phyloP scores from a whole-genome alignment of 2,329 filamentous ascomycete genomes.

The Nannizzia gypsea region DNA sequence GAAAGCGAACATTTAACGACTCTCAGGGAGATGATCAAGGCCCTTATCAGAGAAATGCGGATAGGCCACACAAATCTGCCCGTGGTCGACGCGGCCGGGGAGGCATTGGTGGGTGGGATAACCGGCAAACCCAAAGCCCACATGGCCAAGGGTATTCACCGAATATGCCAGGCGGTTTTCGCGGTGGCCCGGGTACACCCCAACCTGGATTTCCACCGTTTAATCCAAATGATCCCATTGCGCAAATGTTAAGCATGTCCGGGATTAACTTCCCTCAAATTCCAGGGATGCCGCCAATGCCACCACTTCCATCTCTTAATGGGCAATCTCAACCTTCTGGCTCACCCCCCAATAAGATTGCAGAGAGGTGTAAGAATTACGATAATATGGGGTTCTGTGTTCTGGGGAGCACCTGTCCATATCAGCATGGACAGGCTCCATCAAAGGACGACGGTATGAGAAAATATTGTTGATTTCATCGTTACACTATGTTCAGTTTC shows the following conservation, averaged over 20 bases:
- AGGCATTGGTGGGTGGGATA: conserved; percentile 25
- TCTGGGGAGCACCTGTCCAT: conserved; percentile 44
- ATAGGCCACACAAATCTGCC: conserved; percentile 38
- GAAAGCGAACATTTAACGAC: conserved; percentile 45
- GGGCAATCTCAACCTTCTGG: conserved; percentile 17
- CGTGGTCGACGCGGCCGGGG: conserved; percentile 27
- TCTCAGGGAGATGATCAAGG: conserved; percentile 37
- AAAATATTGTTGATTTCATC: background rate
- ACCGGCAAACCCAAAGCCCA: conserved; percentile 25
- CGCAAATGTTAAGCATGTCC: conserved; percentile 42
- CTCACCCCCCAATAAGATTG: conserved; percentile 23
- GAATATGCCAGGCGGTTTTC: conserved; percentile 10
- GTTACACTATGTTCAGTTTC: background rate
- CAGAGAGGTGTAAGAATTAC: conserved; percentile 44
- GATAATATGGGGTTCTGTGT: conserved; percentile 49
- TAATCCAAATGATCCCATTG: conserved; percentile 46
- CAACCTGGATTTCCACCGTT: conserved; percentile 39
- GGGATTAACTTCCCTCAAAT: conserved; percentile 41
- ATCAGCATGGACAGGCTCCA: conserved; percentile 41
- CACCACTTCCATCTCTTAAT: conserved; percentile 9
- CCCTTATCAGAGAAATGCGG: conserved; percentile 26
- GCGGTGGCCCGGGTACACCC: conserved; percentile 27
- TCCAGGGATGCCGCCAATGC: conserved; percentile 33
- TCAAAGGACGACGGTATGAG: conserved; percentile 28
- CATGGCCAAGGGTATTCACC: conserved; percentile 18